These are phyloP conservation scores for Backusella sp. DNA, from an alignment of 192 early-diverging fungal species.

Conservation along the genomic window DNA sequence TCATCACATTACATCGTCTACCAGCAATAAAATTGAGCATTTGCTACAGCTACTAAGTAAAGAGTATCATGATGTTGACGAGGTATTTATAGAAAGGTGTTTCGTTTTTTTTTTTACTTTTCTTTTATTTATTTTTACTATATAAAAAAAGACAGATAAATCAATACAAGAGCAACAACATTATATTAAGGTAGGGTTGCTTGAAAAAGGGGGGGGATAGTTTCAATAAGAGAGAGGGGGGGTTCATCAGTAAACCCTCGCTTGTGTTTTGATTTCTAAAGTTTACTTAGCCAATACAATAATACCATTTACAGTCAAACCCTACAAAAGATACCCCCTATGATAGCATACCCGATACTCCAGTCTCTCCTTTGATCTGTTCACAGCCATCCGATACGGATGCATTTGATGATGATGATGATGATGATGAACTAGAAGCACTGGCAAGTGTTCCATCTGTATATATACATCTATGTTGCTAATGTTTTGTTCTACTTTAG, in stretches of 20 bases:
- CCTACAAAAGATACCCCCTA: background rate
- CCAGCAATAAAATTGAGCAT: background rate
- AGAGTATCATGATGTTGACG: background rate
- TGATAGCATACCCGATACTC: background rate
- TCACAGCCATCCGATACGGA: background rate
- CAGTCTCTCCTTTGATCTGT: background rate
- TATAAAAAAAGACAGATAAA: background rate
- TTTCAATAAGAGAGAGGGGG: background rate
- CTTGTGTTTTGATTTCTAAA: slow-evolving; percentile 8
- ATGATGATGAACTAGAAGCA: slow-evolving; percentile 28
- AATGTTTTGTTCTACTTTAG: slow-evolving; percentile 8
- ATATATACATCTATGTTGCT: background rate
- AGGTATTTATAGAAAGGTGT: background rate
- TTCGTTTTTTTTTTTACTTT: background rate
- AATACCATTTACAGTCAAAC: background rate
- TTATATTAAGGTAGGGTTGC: background rate
- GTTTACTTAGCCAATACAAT: slow-evolving; percentile 2
- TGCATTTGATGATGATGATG: background rate
- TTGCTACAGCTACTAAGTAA: background rate
- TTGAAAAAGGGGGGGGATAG: background rate
- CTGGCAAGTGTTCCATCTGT: slow-evolving; percentile 15
- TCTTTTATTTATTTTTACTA: background rate
- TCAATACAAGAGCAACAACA: background rate
- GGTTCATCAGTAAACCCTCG: background rate
- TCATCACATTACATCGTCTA: background rate